Base-by-base conservation (phyloP, 805 yeast species). In the Wickerhamomyces subpelliculosus region DNA sequence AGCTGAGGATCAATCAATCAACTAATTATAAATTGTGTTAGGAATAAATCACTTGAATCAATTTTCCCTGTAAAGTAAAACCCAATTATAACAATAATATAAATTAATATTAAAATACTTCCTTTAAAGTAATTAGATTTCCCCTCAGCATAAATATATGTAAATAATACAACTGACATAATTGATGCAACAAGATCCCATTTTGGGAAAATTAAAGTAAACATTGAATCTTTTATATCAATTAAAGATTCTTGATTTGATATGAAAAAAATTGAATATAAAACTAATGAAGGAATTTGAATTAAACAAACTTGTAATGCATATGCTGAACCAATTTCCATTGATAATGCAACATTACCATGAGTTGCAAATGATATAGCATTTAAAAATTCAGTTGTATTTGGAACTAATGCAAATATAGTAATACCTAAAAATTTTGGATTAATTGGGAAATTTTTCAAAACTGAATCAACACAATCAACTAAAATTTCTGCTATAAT, bases 291-390 rank as follows among this genome's bases (percentile, higher is more conserved):
- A 1, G 98, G 98, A 34, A 93, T 85, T 58, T 93, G 98, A 47
- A 93, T 70, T 41, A 93, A 67, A 49, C 96, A 90, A 13, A 93
- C 98, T 60, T 93, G 98, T 42, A 93, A 68, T 0, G 96, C 98
- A 57, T 93, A 93, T 0, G 98, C 98, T 45, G 95, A 80, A 43
- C 98, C 98, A 60, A 93, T 93, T 57, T 93, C 98, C 95, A 93
- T 85, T 3, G 96, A 85, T 33, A 93, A 67, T 1, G 98, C 96
- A 38, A 93, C 96, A 49, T 93, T 93, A 2, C 98, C 98, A 49
- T 90, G 79, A 49, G 87, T 78, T 0, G 98, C 98, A 66, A 93
- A 93, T 20, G 96, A 88, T 40, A 93, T 89, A 51, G 97, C 98
- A 61, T 93, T 93, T 41, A 93, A 72, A 52, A 93, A 93, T 62